phyloP scores from a whole-genome alignment of 768 basidiomycete genomes.

The Filobasidium wieringae region DNA sequence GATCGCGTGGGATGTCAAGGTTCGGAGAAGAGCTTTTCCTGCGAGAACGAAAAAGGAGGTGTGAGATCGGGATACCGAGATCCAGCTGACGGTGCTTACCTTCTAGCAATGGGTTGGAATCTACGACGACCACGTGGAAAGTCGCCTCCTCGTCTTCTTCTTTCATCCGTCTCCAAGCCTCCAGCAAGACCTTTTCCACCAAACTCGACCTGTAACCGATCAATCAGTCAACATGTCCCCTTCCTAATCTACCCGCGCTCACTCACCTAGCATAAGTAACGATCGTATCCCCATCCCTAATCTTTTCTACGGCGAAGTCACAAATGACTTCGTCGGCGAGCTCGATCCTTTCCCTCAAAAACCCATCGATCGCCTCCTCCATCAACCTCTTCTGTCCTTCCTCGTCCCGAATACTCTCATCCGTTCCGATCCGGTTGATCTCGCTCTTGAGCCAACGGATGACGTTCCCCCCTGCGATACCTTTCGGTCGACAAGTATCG shows the following conservation, averaged over 20 bases:
- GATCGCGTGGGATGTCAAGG: constrained; percentile 57
- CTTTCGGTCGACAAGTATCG: constrained; percentile 34
- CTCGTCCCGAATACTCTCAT: constrained; percentile 57
- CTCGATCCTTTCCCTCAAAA: constrained; percentile 85
- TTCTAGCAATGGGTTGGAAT: constrained; percentile 89
- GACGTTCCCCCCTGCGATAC: constrained; percentile 38
- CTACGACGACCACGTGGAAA: constrained; percentile 85
- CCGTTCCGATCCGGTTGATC: constrained; percentile 81
- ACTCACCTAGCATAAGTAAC: constrained; percentile 79
- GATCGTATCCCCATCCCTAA: constrained; percentile 84
- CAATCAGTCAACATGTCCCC: not conserved
- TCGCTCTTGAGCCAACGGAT: constrained; percentile 64
- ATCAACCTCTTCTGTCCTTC: constrained; percentile 84
- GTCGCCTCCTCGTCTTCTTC: constrained; percentile 48
- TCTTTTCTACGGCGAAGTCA: constrained; percentile 77
- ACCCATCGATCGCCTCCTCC: constrained; percentile 75
- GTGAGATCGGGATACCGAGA: not conserved
- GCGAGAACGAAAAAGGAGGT: not conserved
- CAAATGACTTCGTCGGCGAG: constrained; percentile 88
- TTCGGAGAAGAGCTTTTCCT: constrained; percentile 69
- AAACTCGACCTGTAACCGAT: constrained; percentile 63
- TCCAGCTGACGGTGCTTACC: constrained; percentile 44
- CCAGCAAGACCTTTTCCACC: constrained; percentile 75
- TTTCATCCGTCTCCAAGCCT: constrained; percentile 44
- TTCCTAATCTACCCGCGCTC: not conserved